Evolutionary conservation across 495 filamentous ascomycete genomes (phyloP).

Genomic region (Terfezia claveryi): DNA sequence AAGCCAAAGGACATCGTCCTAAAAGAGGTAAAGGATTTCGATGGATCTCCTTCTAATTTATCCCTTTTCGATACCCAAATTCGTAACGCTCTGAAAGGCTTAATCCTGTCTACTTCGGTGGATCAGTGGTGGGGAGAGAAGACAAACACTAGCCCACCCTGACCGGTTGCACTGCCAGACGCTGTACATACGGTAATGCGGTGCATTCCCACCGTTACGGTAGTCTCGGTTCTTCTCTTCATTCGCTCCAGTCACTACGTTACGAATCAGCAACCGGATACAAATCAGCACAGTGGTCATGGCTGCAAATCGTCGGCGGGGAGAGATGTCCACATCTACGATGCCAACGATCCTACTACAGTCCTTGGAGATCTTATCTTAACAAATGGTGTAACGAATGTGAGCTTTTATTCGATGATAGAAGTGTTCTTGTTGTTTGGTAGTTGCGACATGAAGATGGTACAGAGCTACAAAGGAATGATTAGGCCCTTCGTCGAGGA

Average conservation of each 20-base stretch:
- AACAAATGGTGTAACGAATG: slow-evolving; percentile 20
- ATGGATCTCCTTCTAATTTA: no score
- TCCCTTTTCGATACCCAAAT: no score
- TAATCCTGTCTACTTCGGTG: no score
- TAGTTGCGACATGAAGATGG: slow-evolving; percentile 13
- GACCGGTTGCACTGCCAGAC: no score
- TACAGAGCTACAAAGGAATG: slow-evolving; percentile 12
- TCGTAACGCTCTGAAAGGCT: no score
- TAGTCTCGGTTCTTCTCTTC: no score
- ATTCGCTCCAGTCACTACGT: background rate
- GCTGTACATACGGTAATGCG: no score
- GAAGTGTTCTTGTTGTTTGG: slow-evolving; percentile 16
- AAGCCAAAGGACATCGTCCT: no score
- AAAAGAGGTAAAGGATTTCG: no score
- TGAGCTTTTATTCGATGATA: slow-evolving; percentile 21
- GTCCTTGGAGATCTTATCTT: slow-evolving; percentile 18
- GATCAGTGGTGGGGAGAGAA: no score
- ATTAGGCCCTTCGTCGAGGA: slow-evolving; percentile 15
- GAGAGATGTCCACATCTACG: slow-evolving; percentile 7
- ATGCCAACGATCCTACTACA: slow-evolving; percentile 7
- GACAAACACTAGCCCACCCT: no score
- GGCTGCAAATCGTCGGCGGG: background rate
- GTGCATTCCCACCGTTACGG: no score
- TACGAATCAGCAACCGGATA: background rate
- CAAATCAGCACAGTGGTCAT: background rate